Percentiles rank a stretch among this genome's conserved stretches.
phyloP scores from a whole-genome alignment of 768 basidiomycete genomes.

The Rubroboletus pulcherrimus region DNA sequence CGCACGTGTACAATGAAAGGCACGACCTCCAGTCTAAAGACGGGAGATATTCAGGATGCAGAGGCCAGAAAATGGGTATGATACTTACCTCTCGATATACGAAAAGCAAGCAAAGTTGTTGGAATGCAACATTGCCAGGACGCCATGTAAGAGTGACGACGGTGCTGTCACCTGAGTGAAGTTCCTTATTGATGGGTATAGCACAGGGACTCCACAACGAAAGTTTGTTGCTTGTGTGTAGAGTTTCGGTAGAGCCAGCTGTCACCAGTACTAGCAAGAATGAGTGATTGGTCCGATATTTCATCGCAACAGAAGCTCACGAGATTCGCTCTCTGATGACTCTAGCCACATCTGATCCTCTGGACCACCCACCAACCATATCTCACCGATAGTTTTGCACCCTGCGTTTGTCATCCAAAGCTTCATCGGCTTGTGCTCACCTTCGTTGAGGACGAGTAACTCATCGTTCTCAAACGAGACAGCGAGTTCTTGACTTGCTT shows the following conservation, averaged over 20 bases:
- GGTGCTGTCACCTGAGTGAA: slow-evolving; percentile 47
- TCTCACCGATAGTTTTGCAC: slow-evolving; percentile 50
- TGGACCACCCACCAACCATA: slow-evolving; percentile 64
- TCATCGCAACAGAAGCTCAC: slow-evolving; percentile 13
- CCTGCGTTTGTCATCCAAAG: slow-evolving; percentile 71
- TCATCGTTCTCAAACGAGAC: slow-evolving; percentile 54
- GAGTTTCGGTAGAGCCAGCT: slow-evolving; percentile 32
- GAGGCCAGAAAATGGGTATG: background rate
- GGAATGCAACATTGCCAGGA: slow-evolving; percentile 43
- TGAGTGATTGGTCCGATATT: slow-evolving; percentile 3
- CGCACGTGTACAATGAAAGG: slow-evolving; percentile 59
- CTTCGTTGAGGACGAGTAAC: slow-evolving; percentile 54
- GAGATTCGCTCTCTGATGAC: slow-evolving; percentile 17
- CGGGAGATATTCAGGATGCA: slow-evolving; percentile 2
- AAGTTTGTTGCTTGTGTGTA: slow-evolving; percentile 53
- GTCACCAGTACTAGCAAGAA: slow-evolving; percentile 9
- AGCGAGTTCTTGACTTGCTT: slow-evolving; percentile 60
- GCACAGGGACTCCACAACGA: slow-evolving; percentile 41
- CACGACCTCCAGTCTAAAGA: slow-evolving; percentile 40
- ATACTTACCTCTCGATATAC: slow-evolving; percentile 57
- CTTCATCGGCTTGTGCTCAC: slow-evolving; percentile 56
- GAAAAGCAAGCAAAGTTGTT: slow-evolving; percentile 59
- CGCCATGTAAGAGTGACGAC: slow-evolving; percentile 55
- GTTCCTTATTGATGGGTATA: slow-evolving; percentile 38
- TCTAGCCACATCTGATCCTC: slow-evolving; percentile 63